A percentile compares a stretch with the other conserved stretches of the same genome.
Conservation (phyloP, 1,284 basidiomycete genomes). For the Pseudozyma tsukubaensis region DNA sequence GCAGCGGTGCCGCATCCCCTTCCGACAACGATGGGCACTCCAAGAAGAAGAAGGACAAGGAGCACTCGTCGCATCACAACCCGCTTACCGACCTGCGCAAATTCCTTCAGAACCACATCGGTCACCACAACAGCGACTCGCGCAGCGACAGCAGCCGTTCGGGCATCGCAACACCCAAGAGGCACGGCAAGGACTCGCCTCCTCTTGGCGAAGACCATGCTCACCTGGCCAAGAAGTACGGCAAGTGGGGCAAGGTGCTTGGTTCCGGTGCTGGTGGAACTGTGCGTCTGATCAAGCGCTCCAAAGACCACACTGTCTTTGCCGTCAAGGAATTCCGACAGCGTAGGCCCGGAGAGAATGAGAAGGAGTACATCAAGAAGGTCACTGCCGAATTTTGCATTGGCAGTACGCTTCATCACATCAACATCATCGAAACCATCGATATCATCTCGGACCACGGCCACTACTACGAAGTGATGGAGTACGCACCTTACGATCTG, state of each 20-base stretch:
- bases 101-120: conserved; percentile 63
- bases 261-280: conserved; percentile 97
- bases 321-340: conserved; percentile 98
- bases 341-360: conserved; percentile 84
- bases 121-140: conserved; percentile 60
- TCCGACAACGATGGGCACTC: conserved; percentile 33
- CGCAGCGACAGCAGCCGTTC: conserved; percentile 50
- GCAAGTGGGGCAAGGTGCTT: conserved; percentile 96
- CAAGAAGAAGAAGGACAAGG: conserved; percentile 59
- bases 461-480: conserved; percentile 88
- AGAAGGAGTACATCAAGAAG: conserved; percentile 99
- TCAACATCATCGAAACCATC: conserved; percentile 97
- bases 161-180: conserved; percentile 48
- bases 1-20: conserved; percentile 40
- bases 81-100: conserved; percentile 59
- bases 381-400: conserved; percentile 99
- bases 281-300: conserved; percentile 91
- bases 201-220: conserved; percentile 75
- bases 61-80: conserved; percentile 48
- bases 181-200: conserved; percentile 67
- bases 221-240: conserved; percentile 96
- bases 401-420: conserved; percentile 82
- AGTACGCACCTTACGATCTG: conserved; percentile 97
- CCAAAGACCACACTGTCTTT: conserved; percentile 76
- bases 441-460: conserved; percentile 98